Percentiles rank a stretch among this genome's conserved stretches.
phyloP scores from a whole-genome alignment of 495 filamentous ascomycete species.

The Aspergillus conjunctus region DNA sequence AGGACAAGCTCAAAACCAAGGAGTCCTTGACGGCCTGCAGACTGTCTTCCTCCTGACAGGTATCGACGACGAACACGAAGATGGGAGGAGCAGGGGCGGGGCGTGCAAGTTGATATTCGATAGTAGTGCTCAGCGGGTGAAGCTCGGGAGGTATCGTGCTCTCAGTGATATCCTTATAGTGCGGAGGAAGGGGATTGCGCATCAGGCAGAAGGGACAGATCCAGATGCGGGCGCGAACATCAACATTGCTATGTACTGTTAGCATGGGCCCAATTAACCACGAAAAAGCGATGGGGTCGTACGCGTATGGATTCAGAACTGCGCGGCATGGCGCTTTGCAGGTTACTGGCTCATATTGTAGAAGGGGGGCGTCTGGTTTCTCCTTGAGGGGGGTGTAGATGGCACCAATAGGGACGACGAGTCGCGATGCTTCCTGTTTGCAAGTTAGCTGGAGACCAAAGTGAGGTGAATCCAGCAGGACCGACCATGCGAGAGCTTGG shows the following conservation, averaged over 20 bases:
- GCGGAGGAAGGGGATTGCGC: constrained; percentile 90
- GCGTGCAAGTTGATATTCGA: constrained; percentile 92
- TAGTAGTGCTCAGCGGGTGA: constrained; percentile 90
- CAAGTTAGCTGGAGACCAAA: constrained; percentile 26
- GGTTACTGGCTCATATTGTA: constrained; percentile 96
- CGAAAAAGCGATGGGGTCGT: constrained; percentile 30
- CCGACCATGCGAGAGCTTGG: constrained; percentile 95
- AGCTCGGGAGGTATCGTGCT: constrained; percentile 95
- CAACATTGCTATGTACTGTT: constrained; percentile 72
- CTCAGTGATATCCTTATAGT: constrained; percentile 98
- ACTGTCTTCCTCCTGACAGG: constrained; percentile 98
- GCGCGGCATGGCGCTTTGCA: constrained; percentile 97
- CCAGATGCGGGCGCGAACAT: constrained; percentile 92
- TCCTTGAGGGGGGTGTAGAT: constrained; percentile 97
- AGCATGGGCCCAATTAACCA: constrained; percentile 20
- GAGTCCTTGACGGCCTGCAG: constrained; percentile 94
- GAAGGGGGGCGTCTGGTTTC: constrained; percentile 82
- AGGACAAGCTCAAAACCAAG: constrained; percentile 92
- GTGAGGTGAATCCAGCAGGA: constrained; percentile 19
- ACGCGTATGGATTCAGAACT: constrained; percentile 97
- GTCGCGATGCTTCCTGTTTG: constrained; percentile 85
- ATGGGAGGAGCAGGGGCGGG: constrained; percentile 94
- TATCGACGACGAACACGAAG: constrained; percentile 97
- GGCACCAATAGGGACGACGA: constrained; percentile 96
- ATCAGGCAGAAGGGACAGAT: constrained; percentile 98